These are phyloP conservation scores for Globisporangium carolinianum DNA, from an alignment of 352 stramenopile genomes.

Conservation along the genomic window DNA sequence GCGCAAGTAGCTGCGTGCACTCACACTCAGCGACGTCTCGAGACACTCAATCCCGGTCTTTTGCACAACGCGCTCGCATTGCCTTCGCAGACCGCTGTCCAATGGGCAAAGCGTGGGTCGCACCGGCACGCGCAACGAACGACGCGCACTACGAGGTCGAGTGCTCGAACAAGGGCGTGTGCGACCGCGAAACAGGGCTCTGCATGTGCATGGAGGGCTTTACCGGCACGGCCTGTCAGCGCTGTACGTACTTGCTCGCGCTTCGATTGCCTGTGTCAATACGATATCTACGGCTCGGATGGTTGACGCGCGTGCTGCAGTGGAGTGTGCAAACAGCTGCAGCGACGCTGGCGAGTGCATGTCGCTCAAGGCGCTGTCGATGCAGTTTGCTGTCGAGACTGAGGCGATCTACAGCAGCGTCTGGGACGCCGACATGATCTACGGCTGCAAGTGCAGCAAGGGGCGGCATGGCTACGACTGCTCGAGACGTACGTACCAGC, in stretches of 20 bases:
- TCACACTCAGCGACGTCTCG: neutral
- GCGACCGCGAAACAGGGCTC: conserved; percentile 35
- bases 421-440: conserved; percentile 78
- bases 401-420: conserved; percentile 42
- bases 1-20: neutral
- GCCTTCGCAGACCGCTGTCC: conserved; percentile 31
- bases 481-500: conserved; percentile 31
- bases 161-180: conserved; percentile 74
- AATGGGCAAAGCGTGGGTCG: conserved; percentile 46
- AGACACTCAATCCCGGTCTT: neutral
- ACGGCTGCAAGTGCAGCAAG: conserved; percentile 83
- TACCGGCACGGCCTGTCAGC: conserved; percentile 59
- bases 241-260: conserved; percentile 32
- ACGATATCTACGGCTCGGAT: neutral
- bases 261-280: neutral
- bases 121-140: conserved; percentile 36
- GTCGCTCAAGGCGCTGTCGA: conserved; percentile 59
- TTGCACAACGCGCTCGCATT: neutral
- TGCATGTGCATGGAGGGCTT: conserved; percentile 69
- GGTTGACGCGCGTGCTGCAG: conserved; percentile 14
- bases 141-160: conserved; percentile 60
- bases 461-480: conserved; percentile 83
- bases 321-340: conserved; percentile 42
- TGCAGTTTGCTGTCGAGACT: conserved; percentile 27
- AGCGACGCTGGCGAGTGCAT: conserved; percentile 45